Evolutionary conservation across 805 yeast species (phyloP).

Genomic region (Metschnikowia shivogae): DNA sequence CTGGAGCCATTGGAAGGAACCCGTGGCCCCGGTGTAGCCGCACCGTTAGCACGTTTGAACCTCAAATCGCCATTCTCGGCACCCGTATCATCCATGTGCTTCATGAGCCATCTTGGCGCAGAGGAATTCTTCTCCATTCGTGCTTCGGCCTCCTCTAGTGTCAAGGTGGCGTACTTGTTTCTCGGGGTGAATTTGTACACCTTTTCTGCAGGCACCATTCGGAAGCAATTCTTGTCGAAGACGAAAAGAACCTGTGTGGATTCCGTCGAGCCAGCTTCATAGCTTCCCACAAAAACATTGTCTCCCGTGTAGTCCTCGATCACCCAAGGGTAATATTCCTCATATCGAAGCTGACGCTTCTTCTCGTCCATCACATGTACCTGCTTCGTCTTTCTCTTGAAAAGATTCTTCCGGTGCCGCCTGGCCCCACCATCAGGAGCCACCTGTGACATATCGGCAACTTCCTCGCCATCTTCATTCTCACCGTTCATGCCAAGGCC

Average conservation of each 20-base stretch:
- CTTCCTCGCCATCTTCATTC: conserved; percentile 18
- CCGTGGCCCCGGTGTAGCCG: conserved; percentile 5
- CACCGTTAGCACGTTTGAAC: conserved; percentile 29
- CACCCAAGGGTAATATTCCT: conserved; percentile 97
- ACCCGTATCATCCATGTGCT: conserved; percentile 67
- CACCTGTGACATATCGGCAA: conserved; percentile 57
- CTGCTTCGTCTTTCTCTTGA: conserved; percentile 81
- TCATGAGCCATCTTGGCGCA: conserved; percentile 95
- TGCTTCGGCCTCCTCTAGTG: conserved; percentile 94
- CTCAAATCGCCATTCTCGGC: conserved; percentile 42
- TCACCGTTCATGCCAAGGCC: conserved; percentile 11
- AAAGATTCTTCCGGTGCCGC: conserved; percentile 47
- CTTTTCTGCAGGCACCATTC: conserved; percentile 92
- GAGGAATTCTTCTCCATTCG: conserved; percentile 76
- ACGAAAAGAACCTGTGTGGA: conserved; percentile 76
- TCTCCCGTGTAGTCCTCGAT: conserved; percentile 93
- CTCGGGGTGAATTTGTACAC: conserved; percentile 91
- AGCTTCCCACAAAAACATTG: conserved; percentile 93
- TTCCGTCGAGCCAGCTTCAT: conserved; percentile 86
- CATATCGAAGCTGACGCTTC: conserved; percentile 81
- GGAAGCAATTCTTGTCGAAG: conserved; percentile 82
- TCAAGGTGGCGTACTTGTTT: conserved; percentile 87
- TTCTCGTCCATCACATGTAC: conserved; percentile 76
- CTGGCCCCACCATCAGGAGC: conserved; percentile 94
- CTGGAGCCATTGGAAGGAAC: conserved; percentile 3